These are phyloP conservation scores for Xylariomycetidae sp. DNA, from an alignment of 2,329 filamentous ascomycete species.

Conservation along the genomic window DNA sequence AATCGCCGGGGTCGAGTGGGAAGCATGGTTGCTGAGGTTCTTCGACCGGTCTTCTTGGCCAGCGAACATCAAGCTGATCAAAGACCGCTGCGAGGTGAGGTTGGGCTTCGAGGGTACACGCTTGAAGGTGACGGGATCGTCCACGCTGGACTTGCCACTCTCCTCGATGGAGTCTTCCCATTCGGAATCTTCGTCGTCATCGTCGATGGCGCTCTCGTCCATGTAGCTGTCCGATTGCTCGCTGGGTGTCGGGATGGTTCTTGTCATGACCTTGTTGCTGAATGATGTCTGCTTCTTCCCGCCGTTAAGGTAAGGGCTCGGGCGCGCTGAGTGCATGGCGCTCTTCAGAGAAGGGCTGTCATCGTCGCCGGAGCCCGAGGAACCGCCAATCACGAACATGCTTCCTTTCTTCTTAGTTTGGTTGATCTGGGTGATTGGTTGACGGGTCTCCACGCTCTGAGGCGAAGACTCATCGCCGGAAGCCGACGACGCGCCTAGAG, in stretches of 20 bases:
- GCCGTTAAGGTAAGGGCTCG: slow-evolving; percentile 33
- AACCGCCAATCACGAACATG: slow-evolving; percentile 50
- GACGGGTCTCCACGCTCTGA: slow-evolving; percentile 41
- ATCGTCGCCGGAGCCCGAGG: slow-evolving; percentile 71
- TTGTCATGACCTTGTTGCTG: slow-evolving; percentile 65
- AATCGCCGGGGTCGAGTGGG: slow-evolving; percentile 64
- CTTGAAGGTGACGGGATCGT: slow-evolving; percentile 77
- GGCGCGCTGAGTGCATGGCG: slow-evolving; percentile 39
- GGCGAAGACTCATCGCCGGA: slow-evolving; percentile 73
- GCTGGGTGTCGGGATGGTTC: slow-evolving; percentile 55
- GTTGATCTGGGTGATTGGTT: slow-evolving; percentile 23
- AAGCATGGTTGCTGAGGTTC: slow-evolving; percentile 61
- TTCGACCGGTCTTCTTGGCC: slow-evolving; percentile 64
- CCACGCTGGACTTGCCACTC: slow-evolving; percentile 75
- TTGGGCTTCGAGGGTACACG: slow-evolving; percentile 74
- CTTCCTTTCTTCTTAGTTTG: slow-evolving; percentile 30
- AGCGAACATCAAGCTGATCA: slow-evolving; percentile 85
- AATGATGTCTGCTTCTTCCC: slow-evolving; percentile 78
- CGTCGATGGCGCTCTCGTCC: slow-evolving; percentile 77
- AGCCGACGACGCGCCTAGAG: slow-evolving; percentile 71
- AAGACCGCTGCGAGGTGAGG: slow-evolving; percentile 76
- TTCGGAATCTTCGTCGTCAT: slow-evolving; percentile 57
- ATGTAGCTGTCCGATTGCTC: slow-evolving; percentile 60
- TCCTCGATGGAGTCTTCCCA: slow-evolving; percentile 69
- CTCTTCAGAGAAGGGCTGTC: slow-evolving; percentile 63